These are phyloP conservation scores for Pistacia integerrima DNA, from an alignment of 345 rosid species.

Conservation along the genomic window DNA sequence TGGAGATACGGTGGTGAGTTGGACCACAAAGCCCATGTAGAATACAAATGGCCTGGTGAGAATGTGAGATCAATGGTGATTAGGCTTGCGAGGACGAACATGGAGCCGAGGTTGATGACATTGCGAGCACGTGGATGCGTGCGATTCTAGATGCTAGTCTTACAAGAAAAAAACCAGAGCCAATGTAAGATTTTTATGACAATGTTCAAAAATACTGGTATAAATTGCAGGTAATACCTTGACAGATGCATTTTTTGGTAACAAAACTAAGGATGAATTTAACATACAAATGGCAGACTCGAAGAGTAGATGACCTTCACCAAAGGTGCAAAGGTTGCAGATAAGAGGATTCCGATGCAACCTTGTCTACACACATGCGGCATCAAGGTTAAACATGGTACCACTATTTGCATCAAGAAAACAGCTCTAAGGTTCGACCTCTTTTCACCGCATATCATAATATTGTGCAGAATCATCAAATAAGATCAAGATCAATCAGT, in stretches of 20 bases:
- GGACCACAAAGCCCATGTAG: slow-evolving; percentile 74
- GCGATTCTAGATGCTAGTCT: slow-evolving; percentile 66
- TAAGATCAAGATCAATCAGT: neutral
- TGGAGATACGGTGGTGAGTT: slow-evolving; percentile 70
- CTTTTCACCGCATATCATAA: too few relatives aligned
- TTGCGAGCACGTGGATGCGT: slow-evolving; percentile 45
- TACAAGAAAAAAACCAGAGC: slow-evolving; percentile 65
- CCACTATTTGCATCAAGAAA: slow-evolving; percentile 87
- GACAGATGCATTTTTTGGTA: slow-evolving; percentile 9
- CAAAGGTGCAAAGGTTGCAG: slow-evolving; percentile 85
- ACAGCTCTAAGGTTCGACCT: too few relatives aligned
- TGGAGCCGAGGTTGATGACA: slow-evolving; percentile 50
- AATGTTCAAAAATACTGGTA: neutral
- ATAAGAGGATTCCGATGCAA: too few relatives aligned
- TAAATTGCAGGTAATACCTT: neutral
- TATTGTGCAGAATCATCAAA: too few relatives aligned
- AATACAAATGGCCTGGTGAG: slow-evolving; percentile 93
- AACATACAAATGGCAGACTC: slow-evolving; percentile 47
- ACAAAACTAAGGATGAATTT: slow-evolving; percentile 18
- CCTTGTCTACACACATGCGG: too few relatives aligned
- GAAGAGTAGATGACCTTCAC: slow-evolving; percentile 59
- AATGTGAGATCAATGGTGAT: slow-evolving; percentile 49
- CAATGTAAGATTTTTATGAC: slow-evolving; percentile 42
- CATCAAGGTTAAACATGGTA: too few relatives aligned
- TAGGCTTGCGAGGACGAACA: slow-evolving; percentile 60